Evolutionary conservation across 148 eudicot genomes (phyloP), one percentile per base, ranked within the genome.

Genomic region (Amaranthus hypochondriacus): DNA sequence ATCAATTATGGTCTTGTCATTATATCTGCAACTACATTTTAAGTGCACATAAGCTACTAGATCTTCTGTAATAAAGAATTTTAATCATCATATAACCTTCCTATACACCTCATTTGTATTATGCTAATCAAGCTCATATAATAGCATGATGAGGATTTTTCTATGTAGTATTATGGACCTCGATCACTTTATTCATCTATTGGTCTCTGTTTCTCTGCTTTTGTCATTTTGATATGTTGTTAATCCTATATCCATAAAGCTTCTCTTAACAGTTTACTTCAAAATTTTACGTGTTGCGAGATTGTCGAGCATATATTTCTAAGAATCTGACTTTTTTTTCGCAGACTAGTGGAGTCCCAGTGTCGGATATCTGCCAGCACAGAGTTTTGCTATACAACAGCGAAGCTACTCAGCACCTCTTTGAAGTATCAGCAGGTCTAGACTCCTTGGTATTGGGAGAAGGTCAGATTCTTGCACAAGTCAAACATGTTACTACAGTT

Each of bases 391-490:
- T 93, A 4, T 86, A 93, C 62, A 87, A 94, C 76, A 83, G 84
- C 14, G 98, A 94, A 76, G 98, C 93, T 9, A 91, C 98, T 9
- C 92, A 91, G 75, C 98, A 94, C 81, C 66, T 94, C 78, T 94
- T 94, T 74, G 97, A 94, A 87, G 98, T 94, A 49, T 91, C 98
- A 52, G 96, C 98, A 10, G 98, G 98, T 18, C 78, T 94, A 43
- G 98, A 93, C 81, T 93, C 98, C 60, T 79, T 93, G 80, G 98
- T 93, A 3, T 66, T 93, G 68, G 98, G 98, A 69, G 98, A 93
- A 81, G 98, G 98, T 63, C 98, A 94, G 70, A 94, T 94, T 52
- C 97, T 94, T 61, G 92, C 98, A 69, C 98, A 94, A 76, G 98
- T 94, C 55, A 94, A 94, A 75, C 98, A 91, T 83, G 98, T 94